phyloP scores from a whole-genome alignment of 1,284 basidiomycete genomes.

The Sparassis latifolia region DNA sequence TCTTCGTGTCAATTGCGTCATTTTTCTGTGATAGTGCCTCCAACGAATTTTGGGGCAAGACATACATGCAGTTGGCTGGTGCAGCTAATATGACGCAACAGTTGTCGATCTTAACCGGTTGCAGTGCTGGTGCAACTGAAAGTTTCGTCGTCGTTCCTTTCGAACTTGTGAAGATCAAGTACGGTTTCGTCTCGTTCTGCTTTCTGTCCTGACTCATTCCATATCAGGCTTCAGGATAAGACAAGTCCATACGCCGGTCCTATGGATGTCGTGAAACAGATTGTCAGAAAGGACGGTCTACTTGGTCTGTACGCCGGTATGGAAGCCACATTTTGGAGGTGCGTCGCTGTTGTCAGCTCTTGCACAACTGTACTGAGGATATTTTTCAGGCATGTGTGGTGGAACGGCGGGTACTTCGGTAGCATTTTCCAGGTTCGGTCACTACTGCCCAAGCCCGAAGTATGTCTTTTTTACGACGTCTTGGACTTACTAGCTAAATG shows the following conservation, averaged over 20 bases:
- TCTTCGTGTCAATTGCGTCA: conserved; percentile 3
- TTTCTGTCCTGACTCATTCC: conserved; percentile 1
- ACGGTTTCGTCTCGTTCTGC: conserved; percentile 8
- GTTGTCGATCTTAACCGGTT: conserved; percentile 86
- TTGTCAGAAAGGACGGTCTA: conserved; percentile 71
- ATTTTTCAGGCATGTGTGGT: conserved; percentile 64
- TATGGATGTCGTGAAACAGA: conserved; percentile 81
- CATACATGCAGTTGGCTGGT: conserved; percentile 55
- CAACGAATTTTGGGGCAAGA: conserved; percentile 94
- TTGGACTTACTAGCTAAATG: background rate
- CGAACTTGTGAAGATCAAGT: conserved; percentile 95
- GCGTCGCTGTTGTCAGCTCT: conserved; percentile 4
- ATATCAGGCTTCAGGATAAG: conserved; percentile 81
- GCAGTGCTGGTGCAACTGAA: conserved; percentile 93
- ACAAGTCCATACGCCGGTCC: conserved; percentile 84
- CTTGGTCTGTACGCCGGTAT: conserved; percentile 88
- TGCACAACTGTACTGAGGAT: background rate
- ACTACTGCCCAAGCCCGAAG: conserved; percentile 81
- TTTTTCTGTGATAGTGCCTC: conserved; percentile 48
- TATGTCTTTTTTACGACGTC: conserved; percentile 25
- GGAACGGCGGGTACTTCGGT: conserved; percentile 94
- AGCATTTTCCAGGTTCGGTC: conserved; percentile 81
- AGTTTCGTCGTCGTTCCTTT: conserved; percentile 92
- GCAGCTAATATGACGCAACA: conserved; percentile 83
- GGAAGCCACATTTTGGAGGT: conserved; percentile 96